Base-by-base conservation (phyloP, 352 stramenopile genomes). In the Blastocystis sp. region DNA sequence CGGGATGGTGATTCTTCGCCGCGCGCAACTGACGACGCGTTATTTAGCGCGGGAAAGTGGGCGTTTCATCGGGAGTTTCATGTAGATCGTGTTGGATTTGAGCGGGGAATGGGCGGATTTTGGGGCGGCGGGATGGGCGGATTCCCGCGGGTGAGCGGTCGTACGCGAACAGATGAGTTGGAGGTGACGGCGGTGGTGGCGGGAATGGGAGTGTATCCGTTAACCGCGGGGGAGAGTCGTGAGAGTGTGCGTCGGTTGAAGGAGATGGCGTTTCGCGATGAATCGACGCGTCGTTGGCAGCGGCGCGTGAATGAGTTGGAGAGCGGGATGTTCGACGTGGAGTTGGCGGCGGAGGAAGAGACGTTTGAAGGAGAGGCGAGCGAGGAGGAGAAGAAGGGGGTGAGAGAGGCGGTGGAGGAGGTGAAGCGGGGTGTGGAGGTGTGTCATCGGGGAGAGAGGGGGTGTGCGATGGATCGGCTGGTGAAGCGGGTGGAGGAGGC, bases 251-350 rank as follows among this genome's bases (percentile, higher is more conserved):
- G 67, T 9, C 24, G 21, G 14, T 38, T 78, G 27, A 57, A 78
- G 18, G 42, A 78, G 67, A 78, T 59, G 67, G n/a, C 9, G n/a
- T 76, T 49, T 54, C 64, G 64, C 2, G 64, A 76, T 42, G 46
- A 48, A 32, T 49, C 53, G n/a, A 76, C 64, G 18, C 36, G 32
- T 34, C 7, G 24, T 11, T 21, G 48, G 27, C 64, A 76, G 36
- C n/a, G 21, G 34, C 16, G 14, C 6, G 16, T 76, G 64, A 76
- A 76, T 53, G 64, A 76, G 64, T n/a, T 76, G 64, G 64, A 76
- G 64, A 76, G 64, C 34, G n/a, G 14, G 0, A 56, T 56, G n/a
- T 49, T 49, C n/a, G 64, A 76, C n/a, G 40, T 42, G n/a, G 64
- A 76, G 36, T 34, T 76, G 64, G 48, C 4, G 4, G 29, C 38